Base-by-base conservation (phyloP, 257 asterid genomes). In the Anisodus acutangulus region DNA sequence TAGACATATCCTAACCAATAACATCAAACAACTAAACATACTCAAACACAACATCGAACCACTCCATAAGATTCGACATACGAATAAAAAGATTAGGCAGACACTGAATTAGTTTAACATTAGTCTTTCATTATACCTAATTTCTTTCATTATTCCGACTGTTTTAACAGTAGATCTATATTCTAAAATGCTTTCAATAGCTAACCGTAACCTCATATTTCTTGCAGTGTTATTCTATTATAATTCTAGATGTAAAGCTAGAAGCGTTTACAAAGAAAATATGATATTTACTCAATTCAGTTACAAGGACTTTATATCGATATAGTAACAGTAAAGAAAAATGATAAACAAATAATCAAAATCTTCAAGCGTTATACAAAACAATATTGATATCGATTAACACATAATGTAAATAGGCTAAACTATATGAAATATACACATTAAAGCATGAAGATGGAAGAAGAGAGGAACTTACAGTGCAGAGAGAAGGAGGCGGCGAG, bases 401-500 rank as follows among this genome's bases (percentile, higher is more conserved):
- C 45, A 9, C 4, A 8, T 3, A 5, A 41, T 8, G 35, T 57
- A 57, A 17, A 60, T 31, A 31, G 35, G 35, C 11, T 60, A 71
- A 47, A 69, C 16, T 8, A 8, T 22, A 22, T 22, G 26, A 22
- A 22, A 22, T 22, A 22, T 70, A 39, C 15, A 70, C 35, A 70
- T 70, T 8, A 16, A 69, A 7, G 15, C 35, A 31, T 31, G 35
- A 31, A 22, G 19, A 5, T 6, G 26, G 39, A 13, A 10, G 10
- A 12, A 19, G 80, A 49, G 39, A 22, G n/a, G 60, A 3, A 19
- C 80, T 74, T 74, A 74, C 80, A 19, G 60, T 6, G 80, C 80
- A 11, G 60, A 74, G 80, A 74, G 80, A 47, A 72, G 80, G 58
- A 47, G 59, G 80, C 80, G 80, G 60, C 80, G 80, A 74, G 62